Base-by-base conservation (phyloP, 805 yeast species). In the Yamadazyma laniorum region DNA sequence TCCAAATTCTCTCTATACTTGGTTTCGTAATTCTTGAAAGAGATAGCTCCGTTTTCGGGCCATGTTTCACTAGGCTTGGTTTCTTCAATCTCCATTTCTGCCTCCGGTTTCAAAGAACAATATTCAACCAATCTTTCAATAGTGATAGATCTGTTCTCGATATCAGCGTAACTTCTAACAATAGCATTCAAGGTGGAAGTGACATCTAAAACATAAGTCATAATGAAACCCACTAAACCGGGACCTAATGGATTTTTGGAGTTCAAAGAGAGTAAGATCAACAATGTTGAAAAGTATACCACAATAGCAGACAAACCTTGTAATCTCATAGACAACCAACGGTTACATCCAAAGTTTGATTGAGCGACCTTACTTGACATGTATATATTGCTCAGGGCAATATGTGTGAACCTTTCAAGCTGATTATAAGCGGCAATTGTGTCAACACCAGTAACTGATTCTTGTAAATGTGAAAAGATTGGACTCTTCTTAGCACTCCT, bases 1-100 rank as follows among this genome's bases (percentile, higher is more conserved):
- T 86, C 95, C 46, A 91, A 71, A 42, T 82, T 89, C 11, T 80
- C 77, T 59, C 96, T 79, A 56, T 91, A 91, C 42, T 86, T 75
- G 4, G 96, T 80, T n/a, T 88, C 78, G 58, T 88, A 91, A 50
- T 85, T 57, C 23, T 75, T 72, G 55, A 89, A 83, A 32, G 69
- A 68, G 35, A 89, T 74, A 3, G 67, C 74, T 35, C 96, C 96
- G 13, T 65, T 54, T 7, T 65, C 56, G 8, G 96, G 96, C 95
- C 96, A 90, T 11, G 63, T 50, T 1, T 58, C 55, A 3, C 65
- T 59, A 2, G 82, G 71, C 31, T 51, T 43, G 18, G 41, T 43
- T 16, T 43, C 48, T 31, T 56, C 56, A 26, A 80, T 57, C 18
- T 72, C 52, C 47, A 68, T 72, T 6, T 70, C 55, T 29, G 73